Conservation (phyloP, 257 asterid genomes). For the Lycium ferocissimum region DNA sequence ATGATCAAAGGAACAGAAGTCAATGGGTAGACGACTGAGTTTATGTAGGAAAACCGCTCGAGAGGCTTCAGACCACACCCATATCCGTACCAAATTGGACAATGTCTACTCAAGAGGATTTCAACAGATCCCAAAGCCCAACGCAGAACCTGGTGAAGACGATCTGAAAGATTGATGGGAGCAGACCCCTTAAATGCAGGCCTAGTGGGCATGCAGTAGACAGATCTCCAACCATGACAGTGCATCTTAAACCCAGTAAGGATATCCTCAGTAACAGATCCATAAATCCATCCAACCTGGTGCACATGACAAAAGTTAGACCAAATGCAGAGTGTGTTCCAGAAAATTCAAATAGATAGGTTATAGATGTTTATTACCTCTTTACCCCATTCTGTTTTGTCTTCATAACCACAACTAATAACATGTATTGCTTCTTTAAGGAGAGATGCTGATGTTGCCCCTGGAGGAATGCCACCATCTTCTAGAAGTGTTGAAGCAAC, state of each 20-base stretch:
- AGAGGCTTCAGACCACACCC: slow-evolving; percentile 95
- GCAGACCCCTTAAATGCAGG: slow-evolving; percentile 97
- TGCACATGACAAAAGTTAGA: slow-evolving; percentile 26
- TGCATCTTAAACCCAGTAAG: slow-evolving; percentile 98
- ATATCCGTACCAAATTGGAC: slow-evolving; percentile 98
- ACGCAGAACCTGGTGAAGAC: slow-evolving; percentile 95
- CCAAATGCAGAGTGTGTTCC: slow-evolving; percentile 6
- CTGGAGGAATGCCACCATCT: slow-evolving; percentile 87
- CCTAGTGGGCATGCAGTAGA: slow-evolving; percentile 83
- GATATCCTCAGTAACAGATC: slow-evolving; percentile 97
- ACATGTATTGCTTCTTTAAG: slow-evolving; percentile 98
- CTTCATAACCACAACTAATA: slow-evolving; percentile 96
- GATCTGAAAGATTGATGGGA: slow-evolving; percentile 95
- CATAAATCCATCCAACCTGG: slow-evolving; percentile 98
- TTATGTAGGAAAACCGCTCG: slow-evolving; percentile 91
- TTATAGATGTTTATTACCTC: slow-evolving; percentile 56
- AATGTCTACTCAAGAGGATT: slow-evolving; percentile 85
- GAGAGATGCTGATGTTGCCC: slow-evolving; percentile 91
- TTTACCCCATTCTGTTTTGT: slow-evolving; percentile 98
- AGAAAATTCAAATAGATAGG: not conserved
- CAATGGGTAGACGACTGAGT: slow-evolving; percentile 89
- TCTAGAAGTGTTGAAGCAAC: slow-evolving; percentile 87
- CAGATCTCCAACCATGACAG: slow-evolving; percentile 98
- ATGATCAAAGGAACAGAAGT: slow-evolving; percentile 89
- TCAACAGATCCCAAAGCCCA: slow-evolving; percentile 99